Evolutionary conservation across 345 rosid species (phyloP), one percentile per base, ranked within the genome.

Genomic region (Salix exigua): DNA sequence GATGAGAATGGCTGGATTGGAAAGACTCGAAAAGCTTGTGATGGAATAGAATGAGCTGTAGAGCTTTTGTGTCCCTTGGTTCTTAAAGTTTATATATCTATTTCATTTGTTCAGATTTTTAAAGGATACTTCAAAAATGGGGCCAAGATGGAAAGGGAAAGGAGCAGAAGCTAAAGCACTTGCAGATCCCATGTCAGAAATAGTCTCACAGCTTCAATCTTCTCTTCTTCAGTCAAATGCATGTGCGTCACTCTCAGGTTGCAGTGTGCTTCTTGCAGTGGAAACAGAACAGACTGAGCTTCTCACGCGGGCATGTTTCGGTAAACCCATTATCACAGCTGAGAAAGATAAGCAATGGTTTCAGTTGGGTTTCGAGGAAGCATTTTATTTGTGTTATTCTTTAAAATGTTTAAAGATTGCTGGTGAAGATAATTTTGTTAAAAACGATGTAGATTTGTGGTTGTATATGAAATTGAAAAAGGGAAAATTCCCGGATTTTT

Each of bases 141-240:
- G 68, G 31, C 89, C 97, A 0, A 91, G 98, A 85, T 92, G 97
- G 98, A 94, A 94, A 84, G 92, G 91, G 62, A 94, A 88, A 85
- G 89, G 86, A 53, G 82, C 85, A 4, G 82, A 91, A 87, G 89
- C 89, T 60, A 88, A 89, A 83, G 97, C 97, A 81, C 84, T 84
- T 19, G 83, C 86, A 4, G 91, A 92, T 55, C 97, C 98, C 23
- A 88, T 91, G 91, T 90, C 97, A 1, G 73, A 83, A 53, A 86
- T 87, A 6, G 71, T 92, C 63, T 82, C 86, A 17, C 85, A 81
- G 77, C 91, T 95, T 76, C 85, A 82, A 14, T 82, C 86, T 62
- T 90, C 91, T 78, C 83, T 92, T 8, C 70, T 75, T 30, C 79
- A 85, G 72, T 80, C 84, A 19, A 76, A 88, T 72, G 77, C 90